Evolutionary conservation across 148 eudicot genomes (phyloP).

Genomic region (Mesembryanthemum crystallinum): DNA sequence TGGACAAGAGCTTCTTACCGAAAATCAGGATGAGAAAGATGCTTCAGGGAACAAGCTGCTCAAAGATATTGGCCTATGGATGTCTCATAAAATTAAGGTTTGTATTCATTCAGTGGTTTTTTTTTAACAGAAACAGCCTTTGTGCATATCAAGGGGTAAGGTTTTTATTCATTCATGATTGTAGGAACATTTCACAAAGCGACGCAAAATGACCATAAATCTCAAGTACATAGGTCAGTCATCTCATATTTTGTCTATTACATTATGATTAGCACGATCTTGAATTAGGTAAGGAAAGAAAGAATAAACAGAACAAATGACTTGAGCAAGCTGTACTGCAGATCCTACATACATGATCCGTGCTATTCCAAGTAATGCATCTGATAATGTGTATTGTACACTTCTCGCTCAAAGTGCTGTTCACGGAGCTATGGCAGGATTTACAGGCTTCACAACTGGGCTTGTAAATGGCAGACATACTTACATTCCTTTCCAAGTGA

Average conservation of each 20-base stretch:
- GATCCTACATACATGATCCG: slow-evolving; percentile 99
- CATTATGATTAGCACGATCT: not conserved
- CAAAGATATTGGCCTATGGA: slow-evolving; percentile 87
- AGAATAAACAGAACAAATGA: not conserved
- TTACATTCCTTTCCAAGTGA: slow-evolving; percentile 88
- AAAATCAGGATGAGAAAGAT: slow-evolving; percentile 54
- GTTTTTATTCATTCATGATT: slow-evolving; percentile 12
- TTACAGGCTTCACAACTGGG: slow-evolving; percentile 83
- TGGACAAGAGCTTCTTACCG: slow-evolving; percentile 82
- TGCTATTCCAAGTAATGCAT: slow-evolving; percentile 96
- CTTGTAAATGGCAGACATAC: slow-evolving; percentile 92
- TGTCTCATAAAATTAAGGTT: slow-evolving; percentile 82
- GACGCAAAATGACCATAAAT: slow-evolving; percentile 44
- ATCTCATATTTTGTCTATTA: not conserved
- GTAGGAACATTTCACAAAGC: slow-evolving; percentile 69
- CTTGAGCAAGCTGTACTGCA: slow-evolving; percentile 36
- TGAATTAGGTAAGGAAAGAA: not conserved
- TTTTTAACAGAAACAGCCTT: too few species aligned
- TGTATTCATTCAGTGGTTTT: not conserved
- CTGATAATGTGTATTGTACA: slow-evolving; percentile 92
- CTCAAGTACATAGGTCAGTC: slow-evolving; percentile 89
- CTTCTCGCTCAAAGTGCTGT: slow-evolving; percentile 97
- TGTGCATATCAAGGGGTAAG: not conserved
- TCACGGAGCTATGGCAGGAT: slow-evolving; percentile 99
- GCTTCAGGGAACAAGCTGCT: slow-evolving; percentile 90